A percentile compares a stretch with the other conserved stretches of the same genome.
Evolutionary conservation across 2,329 filamentous ascomycete species (phyloP).

Genomic region (Colletotrichum spinosum): DNA sequence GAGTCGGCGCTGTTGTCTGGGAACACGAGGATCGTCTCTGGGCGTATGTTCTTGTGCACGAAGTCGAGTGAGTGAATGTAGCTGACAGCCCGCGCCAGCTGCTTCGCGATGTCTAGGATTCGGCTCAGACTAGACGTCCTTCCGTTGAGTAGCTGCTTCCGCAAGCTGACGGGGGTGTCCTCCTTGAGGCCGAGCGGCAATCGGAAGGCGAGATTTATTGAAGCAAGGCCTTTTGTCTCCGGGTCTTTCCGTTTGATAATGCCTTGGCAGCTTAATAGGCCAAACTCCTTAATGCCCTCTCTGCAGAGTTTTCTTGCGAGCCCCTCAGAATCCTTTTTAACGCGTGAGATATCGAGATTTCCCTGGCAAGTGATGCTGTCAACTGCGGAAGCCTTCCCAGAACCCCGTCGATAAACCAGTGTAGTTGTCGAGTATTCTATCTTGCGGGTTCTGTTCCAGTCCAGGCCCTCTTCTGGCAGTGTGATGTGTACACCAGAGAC

Average conservation of each 20-base stretch:
- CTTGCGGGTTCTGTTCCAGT: neutral
- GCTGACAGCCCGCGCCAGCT: conserved; percentile 46
- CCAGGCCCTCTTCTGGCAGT: conserved; percentile 5
- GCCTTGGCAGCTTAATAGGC: conserved; percentile 1
- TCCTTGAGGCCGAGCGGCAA: neutral
- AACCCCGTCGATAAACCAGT: neutral
- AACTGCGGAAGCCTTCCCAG: neutral
- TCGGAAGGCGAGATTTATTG: conserved; percentile 2
- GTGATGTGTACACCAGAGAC: neutral
- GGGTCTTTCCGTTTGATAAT: neutral
- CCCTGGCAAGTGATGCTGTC: neutral
- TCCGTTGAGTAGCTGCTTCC: neutral
- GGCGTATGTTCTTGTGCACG: conserved; percentile 60
- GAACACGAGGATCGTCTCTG: conserved; percentile 54
- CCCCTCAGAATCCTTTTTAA: neutral
- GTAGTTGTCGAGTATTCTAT: neutral
- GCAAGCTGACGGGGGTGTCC: neutral
- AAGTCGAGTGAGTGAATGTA: conserved; percentile 53
- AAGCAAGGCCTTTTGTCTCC: neutral
- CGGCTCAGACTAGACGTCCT: conserved; percentile 3
- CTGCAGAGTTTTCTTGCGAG: neutral
- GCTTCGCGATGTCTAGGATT: conserved; percentile 44
- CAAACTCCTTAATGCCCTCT: neutral
- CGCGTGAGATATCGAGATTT: neutral
- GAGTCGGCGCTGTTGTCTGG: neutral